These are phyloP conservation scores for Aspergillus ochraceoroseus DNA, from an alignment of 2,329 filamentous ascomycete genomes.

Conservation along the genomic window DNA sequence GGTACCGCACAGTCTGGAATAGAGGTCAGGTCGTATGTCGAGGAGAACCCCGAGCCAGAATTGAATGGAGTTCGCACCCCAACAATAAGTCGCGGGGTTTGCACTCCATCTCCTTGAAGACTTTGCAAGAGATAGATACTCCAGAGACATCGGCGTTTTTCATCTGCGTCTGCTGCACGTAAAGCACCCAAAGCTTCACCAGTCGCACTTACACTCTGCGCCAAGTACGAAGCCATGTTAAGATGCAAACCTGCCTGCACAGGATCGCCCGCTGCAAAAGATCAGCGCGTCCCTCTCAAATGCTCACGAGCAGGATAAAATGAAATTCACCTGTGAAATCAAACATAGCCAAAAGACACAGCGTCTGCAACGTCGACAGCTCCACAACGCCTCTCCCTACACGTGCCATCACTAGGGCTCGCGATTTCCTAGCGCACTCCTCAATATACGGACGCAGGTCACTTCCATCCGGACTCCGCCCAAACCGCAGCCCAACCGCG, in stretches of 20 bases:
- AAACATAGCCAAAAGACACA: slow-evolving; percentile 41
- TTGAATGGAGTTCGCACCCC: slow-evolving; percentile 10
- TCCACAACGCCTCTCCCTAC: slow-evolving; percentile 40
- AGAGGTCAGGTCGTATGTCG: slow-evolving; percentile 4
- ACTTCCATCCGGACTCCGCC: slow-evolving; percentile 22
- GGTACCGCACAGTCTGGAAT: background rate
- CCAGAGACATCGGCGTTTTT: slow-evolving; percentile 37
- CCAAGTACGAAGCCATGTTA: slow-evolving; percentile 12
- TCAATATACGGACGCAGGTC: slow-evolving; percentile 28
- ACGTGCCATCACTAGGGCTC: slow-evolving; percentile 38
- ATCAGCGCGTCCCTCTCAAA: slow-evolving; percentile 1
- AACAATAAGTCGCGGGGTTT: slow-evolving; percentile 9
- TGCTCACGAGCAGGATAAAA: background rate
- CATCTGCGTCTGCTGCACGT: slow-evolving; percentile 8
- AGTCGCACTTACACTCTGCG: slow-evolving; percentile 6
- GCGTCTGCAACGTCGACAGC: slow-evolving; percentile 42
- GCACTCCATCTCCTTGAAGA: slow-evolving; percentile 36
- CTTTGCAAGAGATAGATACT: slow-evolving; percentile 44
- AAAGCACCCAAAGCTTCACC: slow-evolving; percentile 7
- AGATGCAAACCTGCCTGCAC: slow-evolving; percentile 11
- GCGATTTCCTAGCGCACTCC: slow-evolving; percentile 38
- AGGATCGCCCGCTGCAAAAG: slow-evolving; percentile 41
- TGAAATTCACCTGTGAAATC: slow-evolving; percentile 39
- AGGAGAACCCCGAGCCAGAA: slow-evolving; percentile 11
- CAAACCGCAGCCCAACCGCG: slow-evolving; percentile 44